Percentiles rank a stretch among this genome's conserved stretches.
These are phyloP conservation scores for Epichloe sibirici DNA, from an alignment of 2,329 filamentous ascomycete species.

Conservation along the genomic window DNA sequence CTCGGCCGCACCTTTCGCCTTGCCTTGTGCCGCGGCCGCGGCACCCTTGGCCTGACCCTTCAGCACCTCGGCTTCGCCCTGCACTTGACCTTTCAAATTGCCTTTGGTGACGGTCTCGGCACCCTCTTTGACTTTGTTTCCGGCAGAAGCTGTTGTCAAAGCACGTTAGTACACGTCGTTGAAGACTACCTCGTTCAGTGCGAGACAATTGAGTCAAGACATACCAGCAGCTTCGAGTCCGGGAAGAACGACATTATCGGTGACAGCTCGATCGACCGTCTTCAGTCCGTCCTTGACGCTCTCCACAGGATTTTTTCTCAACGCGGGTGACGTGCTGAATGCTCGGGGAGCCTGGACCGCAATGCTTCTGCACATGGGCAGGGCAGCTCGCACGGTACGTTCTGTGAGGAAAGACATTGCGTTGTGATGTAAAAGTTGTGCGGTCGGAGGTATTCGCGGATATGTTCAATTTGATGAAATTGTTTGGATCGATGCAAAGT, in stretches of 20 bases:
- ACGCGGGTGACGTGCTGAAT: conserved; percentile 35
- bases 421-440: conserved; percentile 3
- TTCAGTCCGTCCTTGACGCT: conserved; percentile 48
- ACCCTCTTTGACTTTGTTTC: conserved; percentile 36
- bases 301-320: conserved; percentile 39
- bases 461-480: background rate
- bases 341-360: conserved; percentile 30
- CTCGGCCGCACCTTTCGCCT: conserved; percentile 28
- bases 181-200: too few relatives aligned
- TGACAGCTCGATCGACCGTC: conserved; percentile 45
- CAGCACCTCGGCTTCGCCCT: conserved; percentile 20
- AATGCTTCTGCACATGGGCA: conserved; percentile 25
- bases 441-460: background rate
- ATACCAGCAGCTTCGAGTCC: conserved; percentile 47
- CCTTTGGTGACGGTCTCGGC: conserved; percentile 20
- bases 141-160: conserved; percentile 21
- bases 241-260: conserved; percentile 49
- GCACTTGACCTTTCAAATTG: conserved; percentile 19
- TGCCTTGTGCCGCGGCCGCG: conserved; percentile 23
- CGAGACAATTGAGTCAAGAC: conserved; percentile 13
- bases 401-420: conserved; percentile 43
- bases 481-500: background rate
- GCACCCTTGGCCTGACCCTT: conserved; percentile 27
- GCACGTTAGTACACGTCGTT: too few relatives aligned
- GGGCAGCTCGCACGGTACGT: conserved; percentile 30